phyloP scores from a whole-genome alignment of 2,329 filamentous ascomycete species.

The Diplocarpon mali region DNA sequence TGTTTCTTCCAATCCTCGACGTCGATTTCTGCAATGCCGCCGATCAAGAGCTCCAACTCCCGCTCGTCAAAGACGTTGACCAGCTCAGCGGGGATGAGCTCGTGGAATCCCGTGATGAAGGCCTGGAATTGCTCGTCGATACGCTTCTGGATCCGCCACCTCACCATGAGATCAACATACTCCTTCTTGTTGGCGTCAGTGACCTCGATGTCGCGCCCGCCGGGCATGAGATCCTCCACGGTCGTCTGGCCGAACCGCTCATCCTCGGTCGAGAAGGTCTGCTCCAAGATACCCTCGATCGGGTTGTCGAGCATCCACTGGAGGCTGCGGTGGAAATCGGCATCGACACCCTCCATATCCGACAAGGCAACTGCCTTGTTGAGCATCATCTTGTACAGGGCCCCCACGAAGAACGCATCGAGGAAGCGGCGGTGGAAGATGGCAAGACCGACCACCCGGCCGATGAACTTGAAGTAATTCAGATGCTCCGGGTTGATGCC shows the following conservation, averaged over 20 bases:
- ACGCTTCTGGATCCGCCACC: constrained; percentile 98
- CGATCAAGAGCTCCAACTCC: constrained; percentile 90
- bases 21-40: constrained; percentile 98
- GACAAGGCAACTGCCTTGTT: constrained; percentile 83
- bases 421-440: constrained; percentile 98
- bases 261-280: constrained; percentile 95
- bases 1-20: constrained; percentile 99
- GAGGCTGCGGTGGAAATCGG: constrained; percentile 91
- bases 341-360: constrained; percentile 98
- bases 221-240: constrained; percentile 86
- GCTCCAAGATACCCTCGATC: constrained; percentile 86
- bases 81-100: constrained; percentile 89
- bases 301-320: constrained; percentile 98
- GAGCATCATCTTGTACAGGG: constrained; percentile 98
- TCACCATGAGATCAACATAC: constrained; percentile 96
- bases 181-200: constrained; percentile 99
- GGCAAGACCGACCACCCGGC: constrained; percentile 87
- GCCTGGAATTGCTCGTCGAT: constrained; percentile 98
- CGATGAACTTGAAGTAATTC: constrained; percentile 99
- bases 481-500: constrained; percentile 98
- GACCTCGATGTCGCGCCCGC: constrained; percentile 84
- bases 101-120: constrained; percentile 94
- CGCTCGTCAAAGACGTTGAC: constrained; percentile 99
- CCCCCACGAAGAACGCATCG: constrained; percentile 98
- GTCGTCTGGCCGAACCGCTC: constrained; percentile 92